Base-by-base conservation (phyloP, 2,329 filamentous ascomycete species). In the Pseudogymnoascus sp. region DNA sequence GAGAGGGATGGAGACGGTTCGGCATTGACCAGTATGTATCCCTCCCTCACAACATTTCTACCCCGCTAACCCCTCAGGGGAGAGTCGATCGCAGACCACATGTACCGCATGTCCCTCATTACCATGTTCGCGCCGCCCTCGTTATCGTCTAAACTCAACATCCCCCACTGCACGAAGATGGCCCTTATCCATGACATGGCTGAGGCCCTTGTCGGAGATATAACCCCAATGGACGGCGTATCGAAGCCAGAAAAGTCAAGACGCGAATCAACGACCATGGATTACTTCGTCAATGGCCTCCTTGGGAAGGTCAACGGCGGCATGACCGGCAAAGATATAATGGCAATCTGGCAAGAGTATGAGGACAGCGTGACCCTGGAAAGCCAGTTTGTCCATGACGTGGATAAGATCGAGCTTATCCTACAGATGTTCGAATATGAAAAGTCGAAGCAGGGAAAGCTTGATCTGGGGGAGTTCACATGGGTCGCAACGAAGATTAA, bases 71-170 rank as follows among this genome's bases (percentile, higher is more conserved):
- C 38, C 12, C 18, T 16, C 66, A 87, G 83, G 64, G 89, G 91
- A 74, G 95, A 99, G 77, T 96, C 91, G 1, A 97, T 99, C 73
- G 84, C 91, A 62, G 95, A 99, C 78, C 95, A 99, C 82, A 99
- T 99, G 95, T 99, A 97, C 78, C 92, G 95, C 78, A 99, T 99
- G 95, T 91, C 93, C 60, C 84, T 99, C 69, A 91, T 99, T 75
- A 92, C 91, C 67, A 90, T 99, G 87, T 85, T 97, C 68, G 92
- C 91, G 2, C 93, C 95, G 1, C 82, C 90, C 0, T 78, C 88
- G 1, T 84, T 97, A 10, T 82, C 86, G 2, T 77, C 85, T 0
- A 84, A 83, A 40, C 81, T 97, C 71, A 89, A 97, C 73, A 82
- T 96, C 40, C 77, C 83, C 25, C 88, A 87, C 69, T 99, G 95